phyloP scores from a whole-genome alignment of 2,329 filamentous ascomycete genomes.

The Sporothrix schenckii region DNA sequence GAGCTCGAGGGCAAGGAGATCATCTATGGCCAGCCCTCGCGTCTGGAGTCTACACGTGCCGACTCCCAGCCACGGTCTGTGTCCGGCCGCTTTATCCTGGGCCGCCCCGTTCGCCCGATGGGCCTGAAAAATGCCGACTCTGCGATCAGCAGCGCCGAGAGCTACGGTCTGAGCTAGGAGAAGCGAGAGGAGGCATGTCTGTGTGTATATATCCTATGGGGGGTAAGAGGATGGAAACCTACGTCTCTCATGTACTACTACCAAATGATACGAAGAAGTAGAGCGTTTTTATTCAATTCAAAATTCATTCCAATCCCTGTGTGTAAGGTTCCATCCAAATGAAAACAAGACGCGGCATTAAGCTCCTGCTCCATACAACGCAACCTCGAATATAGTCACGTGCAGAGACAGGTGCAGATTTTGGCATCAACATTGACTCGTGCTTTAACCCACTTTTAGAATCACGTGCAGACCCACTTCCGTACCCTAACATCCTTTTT shows the following conservation, averaged over 20 bases:
- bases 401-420: neutral
- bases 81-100: neutral
- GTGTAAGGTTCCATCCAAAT: no score
- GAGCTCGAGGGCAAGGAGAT: constrained; percentile 48
- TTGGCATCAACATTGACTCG: neutral
- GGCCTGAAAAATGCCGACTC: constrained; percentile 24
- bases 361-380: no score
- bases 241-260: constrained; percentile 30
- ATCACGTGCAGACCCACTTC: constrained; percentile 25
- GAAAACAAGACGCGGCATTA: no score
- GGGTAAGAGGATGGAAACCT: neutral
- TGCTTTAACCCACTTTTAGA: neutral
- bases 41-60: constrained; percentile 38
- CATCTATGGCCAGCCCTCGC: constrained; percentile 42
- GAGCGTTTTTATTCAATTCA: constrained; percentile 17
- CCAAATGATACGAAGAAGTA: constrained; percentile 12
- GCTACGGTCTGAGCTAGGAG: constrained; percentile 45
- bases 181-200: neutral
- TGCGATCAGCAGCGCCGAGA: constrained; percentile 44
- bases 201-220: constrained; percentile 29
- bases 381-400: neutral
- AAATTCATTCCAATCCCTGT: neutral
- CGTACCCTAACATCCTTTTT: constrained; percentile 26
- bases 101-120: neutral
- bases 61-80: constrained; percentile 26